phyloP scores from a whole-genome alignment of 1,139 yeast species.

The Yamadazyma atmosphaerica region DNA sequence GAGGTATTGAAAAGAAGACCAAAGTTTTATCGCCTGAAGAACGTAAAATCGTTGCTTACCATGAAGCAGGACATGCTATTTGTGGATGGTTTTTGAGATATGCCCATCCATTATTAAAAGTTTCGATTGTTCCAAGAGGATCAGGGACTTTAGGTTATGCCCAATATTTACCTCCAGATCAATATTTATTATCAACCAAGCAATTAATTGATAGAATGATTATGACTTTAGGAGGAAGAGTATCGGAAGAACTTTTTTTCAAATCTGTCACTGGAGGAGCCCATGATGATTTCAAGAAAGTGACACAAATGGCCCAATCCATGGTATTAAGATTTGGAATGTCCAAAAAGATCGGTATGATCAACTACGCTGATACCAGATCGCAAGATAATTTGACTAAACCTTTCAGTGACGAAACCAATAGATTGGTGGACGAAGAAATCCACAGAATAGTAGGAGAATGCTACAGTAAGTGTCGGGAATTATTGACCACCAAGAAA shows the following conservation, averaged over 20 bases:
- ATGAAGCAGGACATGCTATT: constrained; percentile 98
- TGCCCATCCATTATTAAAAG: constrained; percentile 93
- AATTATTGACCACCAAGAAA: constrained; percentile 66
- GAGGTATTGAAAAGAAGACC: constrained; percentile 91
- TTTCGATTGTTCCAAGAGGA: constrained; percentile 94
- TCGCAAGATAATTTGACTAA: constrained; percentile 73
- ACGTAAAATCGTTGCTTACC: constrained; percentile 88
- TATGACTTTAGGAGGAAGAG: constrained; percentile 97
- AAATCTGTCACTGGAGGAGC: constrained; percentile 93
- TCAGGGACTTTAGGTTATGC: constrained; percentile 98
- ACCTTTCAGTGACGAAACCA: constrained; percentile 90
- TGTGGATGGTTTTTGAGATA: constrained; percentile 93
- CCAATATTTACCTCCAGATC: constrained; percentile 93
- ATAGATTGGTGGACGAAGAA: constrained; percentile 76
- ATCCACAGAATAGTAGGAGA: constrained; percentile 78
- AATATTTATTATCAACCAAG: constrained; percentile 73
- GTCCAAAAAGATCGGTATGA: constrained; percentile 82
- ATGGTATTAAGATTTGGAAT: constrained; percentile 94
- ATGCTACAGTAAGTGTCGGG: constrained; percentile 70
- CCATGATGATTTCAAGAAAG: constrained; percentile 92
- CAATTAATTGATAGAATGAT: constrained; percentile 90
- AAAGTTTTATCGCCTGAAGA: constrained; percentile 81
- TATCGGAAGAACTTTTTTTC: constrained; percentile 90
- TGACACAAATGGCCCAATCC: constrained; percentile 89
- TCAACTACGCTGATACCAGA: constrained; percentile 57